Conservation (phyloP, 2,329 filamentous ascomycete genomes). For the Fusarium oligoseptatum region DNA sequence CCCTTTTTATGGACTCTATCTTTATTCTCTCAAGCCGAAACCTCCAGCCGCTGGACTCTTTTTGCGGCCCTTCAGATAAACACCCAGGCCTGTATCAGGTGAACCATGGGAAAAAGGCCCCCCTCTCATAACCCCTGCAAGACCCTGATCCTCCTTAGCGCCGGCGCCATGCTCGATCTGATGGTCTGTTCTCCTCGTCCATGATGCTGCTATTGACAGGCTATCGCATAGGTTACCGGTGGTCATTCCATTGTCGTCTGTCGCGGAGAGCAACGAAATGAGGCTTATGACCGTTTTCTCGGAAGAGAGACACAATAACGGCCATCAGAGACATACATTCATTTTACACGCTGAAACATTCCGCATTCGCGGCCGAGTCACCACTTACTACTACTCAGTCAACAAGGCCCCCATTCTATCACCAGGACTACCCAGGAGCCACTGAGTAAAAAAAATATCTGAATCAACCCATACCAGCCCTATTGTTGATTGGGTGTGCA, state of each 20-base stretch:
- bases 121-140: conserved; percentile 28
- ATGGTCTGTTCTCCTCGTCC: conserved; percentile 32
- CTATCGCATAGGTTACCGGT: conserved; percentile 10
- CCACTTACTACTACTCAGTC: background rate
- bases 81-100: conserved; percentile 20
- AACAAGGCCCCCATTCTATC: background rate
- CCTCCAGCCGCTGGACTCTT: background rate
- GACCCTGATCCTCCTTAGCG: conserved; percentile 39
- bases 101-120: background rate
- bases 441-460: background rate
- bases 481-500: background rate
- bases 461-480: background rate
- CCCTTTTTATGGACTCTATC: background rate
- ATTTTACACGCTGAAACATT: background rate
- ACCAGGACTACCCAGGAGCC: background rate
- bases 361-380: background rate
- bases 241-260: conserved; percentile 27
- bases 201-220: conserved; percentile 15
- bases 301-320: background rate
- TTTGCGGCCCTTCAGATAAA: background rate
- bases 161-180: conserved; percentile 27
- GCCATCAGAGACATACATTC: background rate
- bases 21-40: background rate
- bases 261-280: conserved; percentile 16
- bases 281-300: background rate